Conservation (phyloP, 805 yeast species). For the Cyberlindnera meyerae region DNA sequence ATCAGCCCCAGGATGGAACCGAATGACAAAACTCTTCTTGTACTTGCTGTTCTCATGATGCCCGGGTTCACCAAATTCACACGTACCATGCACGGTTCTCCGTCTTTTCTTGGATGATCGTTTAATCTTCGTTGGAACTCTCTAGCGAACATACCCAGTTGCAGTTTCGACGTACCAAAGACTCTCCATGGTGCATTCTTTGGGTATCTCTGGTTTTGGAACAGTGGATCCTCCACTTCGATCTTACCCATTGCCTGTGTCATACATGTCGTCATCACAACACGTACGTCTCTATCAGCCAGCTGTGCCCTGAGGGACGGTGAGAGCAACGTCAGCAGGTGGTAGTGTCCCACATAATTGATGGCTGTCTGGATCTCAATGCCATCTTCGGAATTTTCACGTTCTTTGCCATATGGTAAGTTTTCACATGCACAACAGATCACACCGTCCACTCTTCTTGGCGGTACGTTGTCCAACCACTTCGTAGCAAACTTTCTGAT, state of each 20-base stretch:
- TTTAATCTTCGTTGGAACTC: slow-evolving; percentile 69
- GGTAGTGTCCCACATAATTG: slow-evolving; percentile 79
- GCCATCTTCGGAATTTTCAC: slow-evolving; percentile 74
- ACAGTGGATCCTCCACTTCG: slow-evolving; percentile 57
- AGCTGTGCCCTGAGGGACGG: slow-evolving; percentile 88
- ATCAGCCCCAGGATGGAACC: slow-evolving; percentile 66
- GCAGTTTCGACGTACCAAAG: slow-evolving; percentile 77
- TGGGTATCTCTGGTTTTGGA: slow-evolving; percentile 58
- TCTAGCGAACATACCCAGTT: slow-evolving; percentile 67
- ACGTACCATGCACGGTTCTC: slow-evolving; percentile 62
- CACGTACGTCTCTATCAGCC: slow-evolving; percentile 88
- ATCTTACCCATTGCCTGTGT: slow-evolving; percentile 70
- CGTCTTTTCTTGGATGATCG: slow-evolving; percentile 60
- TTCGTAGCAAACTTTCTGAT: slow-evolving; percentile 87
- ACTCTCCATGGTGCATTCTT: slow-evolving; percentile 62
- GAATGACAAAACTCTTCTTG: slow-evolving; percentile 70
- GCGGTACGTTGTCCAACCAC: slow-evolving; percentile 90
- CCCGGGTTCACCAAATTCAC: slow-evolving; percentile 88
- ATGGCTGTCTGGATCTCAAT: slow-evolving; percentile 80
- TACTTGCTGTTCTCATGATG: slow-evolving; percentile 79
- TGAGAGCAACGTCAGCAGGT: slow-evolving; percentile 69
- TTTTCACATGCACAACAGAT: slow-evolving; percentile 83
- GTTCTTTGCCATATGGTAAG: slow-evolving; percentile 61
- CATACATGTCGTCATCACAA: slow-evolving; percentile 73
- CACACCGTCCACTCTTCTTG: slow-evolving; percentile 86